Conservation (phyloP, 768 basidiomycete species). For the Suillus occidentalis region DNA sequence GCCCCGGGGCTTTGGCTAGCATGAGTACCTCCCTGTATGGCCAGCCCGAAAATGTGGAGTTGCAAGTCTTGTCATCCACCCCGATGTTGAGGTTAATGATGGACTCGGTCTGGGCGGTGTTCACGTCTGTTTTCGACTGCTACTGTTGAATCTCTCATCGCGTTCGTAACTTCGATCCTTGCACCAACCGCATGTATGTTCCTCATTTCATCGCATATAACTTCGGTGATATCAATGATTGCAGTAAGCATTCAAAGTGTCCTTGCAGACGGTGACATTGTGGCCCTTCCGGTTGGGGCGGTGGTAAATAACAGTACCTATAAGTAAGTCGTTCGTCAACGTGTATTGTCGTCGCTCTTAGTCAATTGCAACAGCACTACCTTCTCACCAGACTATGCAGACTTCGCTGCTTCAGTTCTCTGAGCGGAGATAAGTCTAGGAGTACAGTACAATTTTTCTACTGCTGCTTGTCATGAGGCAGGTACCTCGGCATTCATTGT, state of each 20-base stretch:
- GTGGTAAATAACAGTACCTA: slow-evolving; percentile 23
- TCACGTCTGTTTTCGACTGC: slow-evolving; percentile 20
- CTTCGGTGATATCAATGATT: not conserved
- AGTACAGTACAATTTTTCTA: slow-evolving; percentile 24
- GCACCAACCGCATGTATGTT: slow-evolving; percentile 27
- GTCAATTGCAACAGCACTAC: slow-evolving; percentile 16
- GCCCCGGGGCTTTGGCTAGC: no score
- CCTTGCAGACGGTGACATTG: slow-evolving; percentile 20
- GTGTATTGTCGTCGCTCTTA: not conserved
- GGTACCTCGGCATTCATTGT: slow-evolving; percentile 19
- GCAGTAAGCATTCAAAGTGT: slow-evolving; percentile 26
- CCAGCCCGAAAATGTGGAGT: no score
- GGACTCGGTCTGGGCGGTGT: no score
- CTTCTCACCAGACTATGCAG: not conserved
- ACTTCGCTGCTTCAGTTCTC: slow-evolving; percentile 18
- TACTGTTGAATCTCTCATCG: slow-evolving; percentile 19
- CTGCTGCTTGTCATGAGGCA: slow-evolving; percentile 12
- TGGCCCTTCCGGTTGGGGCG: slow-evolving; percentile 26
- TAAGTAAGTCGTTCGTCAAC: slow-evolving; percentile 17
- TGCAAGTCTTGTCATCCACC: no score
- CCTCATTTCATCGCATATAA: no score
- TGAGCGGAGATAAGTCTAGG: slow-evolving; percentile 27
- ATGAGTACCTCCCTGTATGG: no score
- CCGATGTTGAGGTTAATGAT: no score
- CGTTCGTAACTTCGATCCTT: slow-evolving; percentile 18